phyloP scores from a whole-genome alignment of 106 monocot species.

The Ottelia alismoides region DNA sequence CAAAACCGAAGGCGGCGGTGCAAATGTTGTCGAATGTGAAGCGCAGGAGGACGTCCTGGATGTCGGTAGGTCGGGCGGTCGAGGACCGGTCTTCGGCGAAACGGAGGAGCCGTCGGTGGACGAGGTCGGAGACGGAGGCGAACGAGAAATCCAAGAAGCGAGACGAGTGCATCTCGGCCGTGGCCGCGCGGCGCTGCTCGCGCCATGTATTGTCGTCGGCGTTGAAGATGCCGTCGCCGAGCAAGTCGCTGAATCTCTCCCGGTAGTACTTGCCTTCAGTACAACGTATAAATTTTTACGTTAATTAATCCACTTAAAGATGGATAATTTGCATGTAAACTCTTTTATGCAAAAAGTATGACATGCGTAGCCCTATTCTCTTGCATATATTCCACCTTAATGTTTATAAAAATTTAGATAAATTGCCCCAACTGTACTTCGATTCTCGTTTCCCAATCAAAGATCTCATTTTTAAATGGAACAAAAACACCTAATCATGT shows the following conservation, averaged over 20 bases:
- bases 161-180: slow-evolving; percentile 70
- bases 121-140: slow-evolving; percentile 23
- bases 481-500: too few relatives aligned
- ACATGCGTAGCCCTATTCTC: too few relatives aligned
- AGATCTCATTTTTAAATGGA: too few relatives aligned
- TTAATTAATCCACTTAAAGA: too few relatives aligned
- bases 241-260: slow-evolving; percentile 69
- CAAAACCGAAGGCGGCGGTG: slow-evolving; percentile 67
- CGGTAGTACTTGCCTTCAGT: slow-evolving; percentile 35
- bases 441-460: too few relatives aligned
- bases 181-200: slow-evolving; percentile 64
- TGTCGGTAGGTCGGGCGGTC: slow-evolving; percentile 7
- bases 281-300: too few relatives aligned
- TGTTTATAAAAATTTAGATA: too few relatives aligned
- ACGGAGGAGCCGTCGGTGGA: slow-evolving; percentile 40
- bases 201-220: slow-evolving; percentile 62
- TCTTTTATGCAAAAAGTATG: too few relatives aligned
- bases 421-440: too few relatives aligned
- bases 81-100: slow-evolving; percentile 17
- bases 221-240: slow-evolving; percentile 96
- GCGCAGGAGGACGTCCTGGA: slow-evolving; percentile 76
- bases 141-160: slow-evolving; percentile 39
- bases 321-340: too few relatives aligned
- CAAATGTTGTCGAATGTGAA: slow-evolving; percentile 95
- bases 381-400: too few relatives aligned